phyloP scores from a whole-genome alignment of 345 rosid species.

The Rhizophora apiculata region DNA sequence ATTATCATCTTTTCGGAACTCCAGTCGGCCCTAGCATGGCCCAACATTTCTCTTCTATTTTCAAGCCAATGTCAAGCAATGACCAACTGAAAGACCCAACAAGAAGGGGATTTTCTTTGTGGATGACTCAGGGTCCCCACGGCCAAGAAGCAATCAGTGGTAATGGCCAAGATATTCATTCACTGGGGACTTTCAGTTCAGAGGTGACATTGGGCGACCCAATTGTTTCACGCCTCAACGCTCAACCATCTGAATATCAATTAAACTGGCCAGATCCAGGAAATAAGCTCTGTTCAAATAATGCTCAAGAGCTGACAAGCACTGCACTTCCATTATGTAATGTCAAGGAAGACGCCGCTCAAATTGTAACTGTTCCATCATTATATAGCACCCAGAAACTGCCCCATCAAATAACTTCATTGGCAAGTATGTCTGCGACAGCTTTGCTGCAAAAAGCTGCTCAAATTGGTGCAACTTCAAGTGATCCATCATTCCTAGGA shows the following conservation, averaged over 20 bases:
- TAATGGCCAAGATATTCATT: conserved; percentile 37
- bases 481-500: conserved; percentile 52
- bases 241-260: conserved; percentile 35
- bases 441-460: conserved; percentile 96
- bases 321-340: conserved; percentile 30
- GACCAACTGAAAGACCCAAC: conserved; percentile 18
- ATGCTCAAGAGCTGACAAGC: conserved; percentile 35
- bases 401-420: conserved; percentile 26
- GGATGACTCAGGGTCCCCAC: conserved; percentile 42
- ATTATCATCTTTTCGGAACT: conserved; percentile 55
- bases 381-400: conserved; percentile 55
- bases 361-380: conserved; percentile 63
- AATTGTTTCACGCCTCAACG: conserved; percentile 24
- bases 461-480: conserved; percentile 66
- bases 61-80: conserved; percentile 49
- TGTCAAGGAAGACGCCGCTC: conserved; percentile 37
- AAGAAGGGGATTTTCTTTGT: conserved; percentile 36
- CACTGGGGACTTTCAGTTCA: conserved; percentile 31
- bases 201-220: conserved; percentile 26
- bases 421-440: conserved; percentile 82
- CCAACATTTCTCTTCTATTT: conserved; percentile 49
- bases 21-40: conserved; percentile 36
- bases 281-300: conserved; percentile 27
- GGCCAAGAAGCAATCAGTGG: conserved; percentile 9
- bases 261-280: conserved; percentile 50